Evolutionary conservation across 1,284 basidiomycete species (phyloP), one percentile per base, ranked within the genome.

Genomic region (Apiotrichum gamsii): DNA sequence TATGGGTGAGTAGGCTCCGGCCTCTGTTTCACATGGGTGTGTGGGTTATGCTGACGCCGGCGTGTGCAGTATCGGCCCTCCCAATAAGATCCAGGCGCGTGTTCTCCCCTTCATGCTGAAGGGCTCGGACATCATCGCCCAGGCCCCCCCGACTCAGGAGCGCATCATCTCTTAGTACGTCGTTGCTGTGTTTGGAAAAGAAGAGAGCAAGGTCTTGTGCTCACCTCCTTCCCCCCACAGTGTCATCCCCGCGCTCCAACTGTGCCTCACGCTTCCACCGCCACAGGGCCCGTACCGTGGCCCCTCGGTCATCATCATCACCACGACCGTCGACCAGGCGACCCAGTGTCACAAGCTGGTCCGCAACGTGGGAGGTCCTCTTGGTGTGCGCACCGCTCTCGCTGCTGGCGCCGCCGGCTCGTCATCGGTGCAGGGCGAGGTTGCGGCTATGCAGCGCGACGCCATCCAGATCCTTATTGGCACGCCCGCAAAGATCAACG

Each of bases 11-110:
- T 73, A 6, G 25, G 18, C 38, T 41, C 23, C 10, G 31, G 25
- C 8, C 3, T 23, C 10, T 15, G 6, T 16, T 34, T 25, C 24
- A 39, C 47, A 10, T 20, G 4, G 19, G 21, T 38, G 6, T 38
- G 8, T 13, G n/a, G n/a, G n/a, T n/a, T n/a, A n/a, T n/a, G n/a
- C n/a, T n/a, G n/a, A n/a, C n/a, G n/a, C n/a, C n/a, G 9, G 40
- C 54, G 4, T 49, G 29, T 30, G 18, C 58, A 93, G 90, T 38
- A 84, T 95, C 55, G 94, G 94, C 0, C 94, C 94, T 5, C 94
- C 94, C 5, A 97, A 96, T 74, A 98, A 97, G 77, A 95, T 97
- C 54, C 94, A 98, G 72, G 90, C 94, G 66, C 83, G 93, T 45
- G 91, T 94, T 33, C 77, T 98, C 46, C 94, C 94, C 1, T 96